phyloP scores from a whole-genome alignment of 305 asterid species.

The Striga hermonthica region DNA sequence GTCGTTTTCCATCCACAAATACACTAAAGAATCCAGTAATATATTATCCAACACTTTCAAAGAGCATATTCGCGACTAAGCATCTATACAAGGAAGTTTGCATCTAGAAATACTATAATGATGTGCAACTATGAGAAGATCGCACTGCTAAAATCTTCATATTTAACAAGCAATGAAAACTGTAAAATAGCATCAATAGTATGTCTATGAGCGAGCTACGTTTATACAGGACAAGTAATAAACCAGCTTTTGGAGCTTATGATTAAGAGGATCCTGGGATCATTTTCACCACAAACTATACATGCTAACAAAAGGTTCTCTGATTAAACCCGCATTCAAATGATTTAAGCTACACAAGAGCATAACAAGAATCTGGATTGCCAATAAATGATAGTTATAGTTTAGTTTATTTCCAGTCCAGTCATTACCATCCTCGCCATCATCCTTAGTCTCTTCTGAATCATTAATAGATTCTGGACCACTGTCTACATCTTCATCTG shows the following conservation, averaged over 20 bases:
- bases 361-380: neutral
- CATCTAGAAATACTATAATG: neutral
- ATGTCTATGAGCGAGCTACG: constrained; percentile 2
- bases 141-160: neutral
- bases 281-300: neutral
- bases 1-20: neutral
- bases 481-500: constrained; percentile 48
- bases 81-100: neutral
- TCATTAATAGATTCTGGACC: constrained; percentile 37
- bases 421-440: constrained; percentile 36
- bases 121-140: neutral
- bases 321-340: neutral
- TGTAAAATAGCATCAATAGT: constrained; percentile 5
- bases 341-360: constrained; percentile 5
- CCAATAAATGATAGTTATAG: neutral
- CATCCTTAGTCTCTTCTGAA: constrained; percentile 36
- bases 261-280: neutral
- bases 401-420: neutral
- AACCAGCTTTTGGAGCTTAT: constrained; percentile 4
- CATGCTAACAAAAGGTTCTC: neutral
- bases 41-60: neutral
- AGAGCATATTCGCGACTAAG: neutral
- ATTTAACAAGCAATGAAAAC: neutral
- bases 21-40: neutral
- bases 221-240: neutral